A percentile compares a stretch with the other conserved stretches of the same genome.
Evolutionary conservation across 192 early-diverging fungal genomes (phyloP).

Genomic region (Funneliformis mosseae): DNA sequence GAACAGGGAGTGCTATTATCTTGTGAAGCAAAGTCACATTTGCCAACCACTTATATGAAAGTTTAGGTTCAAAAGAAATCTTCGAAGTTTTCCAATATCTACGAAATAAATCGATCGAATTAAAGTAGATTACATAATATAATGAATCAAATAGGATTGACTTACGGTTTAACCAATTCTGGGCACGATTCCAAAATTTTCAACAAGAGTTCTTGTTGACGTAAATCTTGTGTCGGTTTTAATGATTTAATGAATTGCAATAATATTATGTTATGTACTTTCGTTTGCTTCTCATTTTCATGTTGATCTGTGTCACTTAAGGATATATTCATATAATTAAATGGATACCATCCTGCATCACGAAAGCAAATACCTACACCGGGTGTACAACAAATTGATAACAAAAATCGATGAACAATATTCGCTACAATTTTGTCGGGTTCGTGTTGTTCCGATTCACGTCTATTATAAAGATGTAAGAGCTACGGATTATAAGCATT

Average conservation of each 20-base stretch:
- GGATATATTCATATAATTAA: conserved; percentile 36
- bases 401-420: conserved; percentile 69
- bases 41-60: conserved; percentile 70
- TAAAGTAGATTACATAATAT: neutral
- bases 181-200: conserved; percentile 68
- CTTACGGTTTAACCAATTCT: conserved; percentile 73
- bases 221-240: conserved; percentile 62
- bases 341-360: conserved; percentile 78
- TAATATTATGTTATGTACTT: conserved; percentile 59
- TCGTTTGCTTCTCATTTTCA: conserved; percentile 37
- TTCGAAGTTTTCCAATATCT: conserved; percentile 66
- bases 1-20: conserved; percentile 67
- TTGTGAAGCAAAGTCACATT: conserved; percentile 77
- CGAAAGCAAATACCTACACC: conserved; percentile 75
- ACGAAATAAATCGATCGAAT: neutral
- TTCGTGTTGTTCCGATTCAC: conserved; percentile 45
- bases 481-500: conserved; percentile 41
- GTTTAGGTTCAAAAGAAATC: conserved; percentile 73
- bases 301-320: neutral
- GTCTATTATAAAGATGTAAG: conserved; percentile 57
- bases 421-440: conserved; percentile 54
- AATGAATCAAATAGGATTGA: neutral
- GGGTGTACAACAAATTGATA: conserved; percentile 70
- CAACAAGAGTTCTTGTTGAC: conserved; percentile 69
- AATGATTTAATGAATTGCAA: conserved; percentile 59